Conservation (phyloP, 495 filamentous ascomycete species). For the Aspergillus haitiensis region DNA sequence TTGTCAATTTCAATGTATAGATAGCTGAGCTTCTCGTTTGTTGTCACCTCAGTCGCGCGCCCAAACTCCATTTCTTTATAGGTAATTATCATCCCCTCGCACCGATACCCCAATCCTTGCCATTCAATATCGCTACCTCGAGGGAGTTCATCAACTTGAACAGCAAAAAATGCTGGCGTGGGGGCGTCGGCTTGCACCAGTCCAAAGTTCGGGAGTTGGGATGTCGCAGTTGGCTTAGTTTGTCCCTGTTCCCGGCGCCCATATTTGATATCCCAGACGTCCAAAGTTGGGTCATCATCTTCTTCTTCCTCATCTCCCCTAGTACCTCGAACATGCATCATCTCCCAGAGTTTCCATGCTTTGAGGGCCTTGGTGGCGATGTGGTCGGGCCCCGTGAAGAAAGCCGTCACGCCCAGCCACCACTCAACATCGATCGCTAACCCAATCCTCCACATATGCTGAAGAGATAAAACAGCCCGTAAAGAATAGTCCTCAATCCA, state of each 20-base stretch:
- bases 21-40: slow-evolving; percentile 29
- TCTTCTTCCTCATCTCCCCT: slow-evolving; percentile 33
- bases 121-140: slow-evolving; percentile 71
- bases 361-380: slow-evolving; percentile 38
- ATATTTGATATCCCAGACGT: slow-evolving; percentile 72
- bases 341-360: slow-evolving; percentile 54
- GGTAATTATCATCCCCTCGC: slow-evolving; percentile 28
- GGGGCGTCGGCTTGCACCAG: slow-evolving; percentile 24
- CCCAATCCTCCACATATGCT: slow-evolving; percentile 89
- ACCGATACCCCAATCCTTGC: slow-evolving; percentile 54
- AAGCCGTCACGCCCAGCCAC: slow-evolving; percentile 74
- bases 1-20: slow-evolving; percentile 35
- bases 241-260: slow-evolving; percentile 40
- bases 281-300: slow-evolving; percentile 53
- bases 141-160: slow-evolving; percentile 71
- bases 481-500: slow-evolving; percentile 38
- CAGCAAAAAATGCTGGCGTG: slow-evolving; percentile 67
- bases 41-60: slow-evolving; percentile 27
- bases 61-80: slow-evolving; percentile 14
- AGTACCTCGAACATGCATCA: slow-evolving; percentile 39
- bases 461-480: slow-evolving; percentile 67
- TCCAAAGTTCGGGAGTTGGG: slow-evolving; percentile 35
- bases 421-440: slow-evolving; percentile 66
- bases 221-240: slow-evolving; percentile 14
- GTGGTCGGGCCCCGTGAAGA: slow-evolving; percentile 48